These are phyloP conservation scores for Aspergillus nidulans DNA, from an alignment of 495 filamentous ascomycete species.

Conservation along the genomic window DNA sequence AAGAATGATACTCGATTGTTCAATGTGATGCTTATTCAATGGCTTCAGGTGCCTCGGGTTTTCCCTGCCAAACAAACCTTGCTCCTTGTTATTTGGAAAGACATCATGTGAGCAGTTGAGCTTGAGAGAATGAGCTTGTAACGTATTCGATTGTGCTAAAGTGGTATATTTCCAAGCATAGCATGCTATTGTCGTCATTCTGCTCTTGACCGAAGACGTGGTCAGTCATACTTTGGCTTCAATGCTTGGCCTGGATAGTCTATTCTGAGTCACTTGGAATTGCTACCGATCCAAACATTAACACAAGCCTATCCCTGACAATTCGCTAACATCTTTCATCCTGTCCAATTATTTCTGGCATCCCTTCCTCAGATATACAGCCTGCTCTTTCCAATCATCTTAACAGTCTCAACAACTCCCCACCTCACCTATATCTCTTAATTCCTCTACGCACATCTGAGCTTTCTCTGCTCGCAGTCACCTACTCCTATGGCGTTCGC, in stretches of 20 bases:
- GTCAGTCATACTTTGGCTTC: slow-evolving; percentile 1
- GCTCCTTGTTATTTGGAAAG: not conserved
- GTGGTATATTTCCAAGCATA: not conserved
- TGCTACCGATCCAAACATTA: not conserved
- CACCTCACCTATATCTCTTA: not conserved
- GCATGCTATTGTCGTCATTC: not conserved
- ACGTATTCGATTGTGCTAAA: not conserved
- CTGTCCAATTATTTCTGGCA: not conserved
- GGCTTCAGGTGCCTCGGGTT: not conserved
- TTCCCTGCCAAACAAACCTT: not conserved
- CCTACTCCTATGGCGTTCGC: too few species aligned
- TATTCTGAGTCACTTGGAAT: slow-evolving; percentile 9
- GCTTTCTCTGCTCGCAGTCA: too few species aligned
- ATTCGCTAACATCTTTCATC: not conserved
- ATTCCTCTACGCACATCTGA: not conserved
- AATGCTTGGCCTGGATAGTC: not conserved
- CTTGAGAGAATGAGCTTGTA: not conserved
- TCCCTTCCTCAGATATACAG: slow-evolving; percentile 4
- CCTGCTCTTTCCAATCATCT: not conserved
- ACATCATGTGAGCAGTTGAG: not conserved
- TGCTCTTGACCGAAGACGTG: not conserved
- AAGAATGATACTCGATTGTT: not conserved
- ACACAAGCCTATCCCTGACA: not conserved
- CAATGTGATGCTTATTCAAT: slow-evolving; percentile 2
- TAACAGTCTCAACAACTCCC: not conserved